Conservation (phyloP, 148 eudicot genomes). For the Talinum fruticosum region DNA sequence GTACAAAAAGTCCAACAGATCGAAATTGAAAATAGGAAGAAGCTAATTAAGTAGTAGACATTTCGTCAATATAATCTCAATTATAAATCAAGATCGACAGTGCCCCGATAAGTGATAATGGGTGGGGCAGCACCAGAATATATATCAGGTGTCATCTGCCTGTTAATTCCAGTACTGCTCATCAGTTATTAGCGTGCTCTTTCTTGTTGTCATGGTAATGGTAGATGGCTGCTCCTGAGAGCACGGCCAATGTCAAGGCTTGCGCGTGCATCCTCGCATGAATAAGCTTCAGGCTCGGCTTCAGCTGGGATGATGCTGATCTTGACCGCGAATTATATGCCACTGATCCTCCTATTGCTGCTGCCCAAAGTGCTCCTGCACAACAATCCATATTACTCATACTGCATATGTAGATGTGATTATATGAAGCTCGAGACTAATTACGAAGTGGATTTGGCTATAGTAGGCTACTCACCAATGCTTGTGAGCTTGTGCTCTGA, state of each 20-base stretch:
- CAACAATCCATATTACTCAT: too few relatives aligned
- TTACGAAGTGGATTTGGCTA: too few relatives aligned
- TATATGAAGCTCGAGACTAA: too few relatives aligned
- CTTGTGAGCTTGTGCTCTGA: conserved; percentile 73
- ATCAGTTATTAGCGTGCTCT: conserved; percentile 21
- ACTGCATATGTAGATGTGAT: too few relatives aligned
- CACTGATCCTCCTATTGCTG: conserved; percentile 62
- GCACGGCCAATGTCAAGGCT: conserved; percentile 68
- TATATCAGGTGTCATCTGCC: neutral
- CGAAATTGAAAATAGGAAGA: neutral
- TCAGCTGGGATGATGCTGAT: conserved; percentile 40
- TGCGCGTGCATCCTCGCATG: conserved; percentile 98
- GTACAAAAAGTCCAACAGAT: neutral
- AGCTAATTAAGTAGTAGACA: too few relatives aligned
- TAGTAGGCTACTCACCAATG: conserved; percentile 42
- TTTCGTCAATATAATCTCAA: too few relatives aligned
- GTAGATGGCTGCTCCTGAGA: conserved; percentile 68
- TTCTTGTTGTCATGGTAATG: conserved; percentile 63
- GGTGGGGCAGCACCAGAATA: neutral
- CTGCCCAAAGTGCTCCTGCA: conserved; percentile 67
- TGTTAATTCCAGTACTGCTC: neutral
- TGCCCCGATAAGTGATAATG: neutral
- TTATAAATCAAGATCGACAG: neutral
- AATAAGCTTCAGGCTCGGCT: conserved; percentile 76
- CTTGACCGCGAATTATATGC: conserved; percentile 50